Base-by-base conservation (phyloP, 305 asterid species). In the Rubia peregrina region DNA sequence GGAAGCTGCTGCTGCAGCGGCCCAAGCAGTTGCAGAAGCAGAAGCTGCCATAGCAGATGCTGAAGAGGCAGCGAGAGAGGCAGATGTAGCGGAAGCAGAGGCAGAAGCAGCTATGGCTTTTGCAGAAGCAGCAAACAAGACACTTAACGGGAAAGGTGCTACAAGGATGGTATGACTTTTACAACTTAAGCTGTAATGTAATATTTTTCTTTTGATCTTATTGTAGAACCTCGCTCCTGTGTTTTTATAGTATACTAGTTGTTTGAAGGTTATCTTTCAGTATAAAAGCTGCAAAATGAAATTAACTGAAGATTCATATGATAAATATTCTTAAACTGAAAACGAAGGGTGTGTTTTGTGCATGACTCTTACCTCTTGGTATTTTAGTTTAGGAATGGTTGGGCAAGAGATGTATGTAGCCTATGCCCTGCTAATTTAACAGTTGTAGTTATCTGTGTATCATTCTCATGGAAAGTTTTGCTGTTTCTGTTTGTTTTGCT, bases 41-140 rank as follows among this genome's bases (percentile, higher is more conserved):
- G 98, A 94, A 83, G 93, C 91, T 77, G 98, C 98, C 30, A 85
- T 94, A 81, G 97, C 95, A 61, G 98, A 94, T 77, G 98, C 98
- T 75, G 98, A 87, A 83, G 96, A 89, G 86, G 97, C 98, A 10
- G 96, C 90, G 41, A 88, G 84, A 70, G 98, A 88, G 75, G 97
- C 97, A 71, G 97, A 94, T 76, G 96, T 95, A 60, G 97, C 97
- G 7, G 98, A 94, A 85, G 96, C 97, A 78, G 98, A 94, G 77
- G 98, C 98, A 44, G 97, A 94, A 76, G 96, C 96, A 10, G 97
- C 98, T 64, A 94, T 87, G 79, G 97, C 96, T 64, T 91, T 91
- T 86, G 97, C 96, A 69, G 95, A 90, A 65, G 96, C 96, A 68
- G 96, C 98, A 36, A 64, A 79, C 71, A 89, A 86, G 88, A 86